Base-by-base conservation (phyloP, 129 eudicot species). In the Saposhnikovia divaricata region DNA sequence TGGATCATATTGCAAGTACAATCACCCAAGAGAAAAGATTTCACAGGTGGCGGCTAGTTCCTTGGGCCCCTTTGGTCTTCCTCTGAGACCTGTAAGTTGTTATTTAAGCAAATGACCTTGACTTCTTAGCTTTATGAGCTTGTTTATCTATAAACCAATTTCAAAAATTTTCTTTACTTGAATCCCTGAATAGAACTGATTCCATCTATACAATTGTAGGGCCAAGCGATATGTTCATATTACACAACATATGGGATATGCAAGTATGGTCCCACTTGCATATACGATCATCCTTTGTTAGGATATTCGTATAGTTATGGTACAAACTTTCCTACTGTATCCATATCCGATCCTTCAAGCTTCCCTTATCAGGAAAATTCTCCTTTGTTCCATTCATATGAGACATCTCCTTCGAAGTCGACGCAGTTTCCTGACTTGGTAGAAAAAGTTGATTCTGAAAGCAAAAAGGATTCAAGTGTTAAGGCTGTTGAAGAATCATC, bases 211-310 rank as follows among this genome's bases (percentile, higher is more conserved):
- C 47, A 40, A 27, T 44, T 93, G 86, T 88, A 93, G 98, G 98
- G 97, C 55, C 88, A 87, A 40, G 85, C 88, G 10, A 82, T 85
- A 45, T 93, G 98, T 81, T 87, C 89, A 12, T 72, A 84, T 83
- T 93, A 91, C 80, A 87, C 84, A 72, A 77, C 80, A 0, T 88
- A 91, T 47, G 98, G 98, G 27, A 55, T 88, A 8, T 93, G 98
- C 90, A 91, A 93, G 80, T 91, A 85, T 65, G 98, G 98, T 43
- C 96, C 96, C 31, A 85, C 89, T 40, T 93, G 98, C 84, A 85
- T 82, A 91, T 93, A 79, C 27, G 94, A 93, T 83, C 98, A 93
- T 87, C 98, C 98, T 9, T 42, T 89, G 74, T 43, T 85, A 61
- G 94, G 97, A 78, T 89, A 85, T 77, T 66, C 87, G 25, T 88